Conservation (phyloP, 371 early-diverging fungal genomes). For the Apophysomyces ossiformis region DNA sequence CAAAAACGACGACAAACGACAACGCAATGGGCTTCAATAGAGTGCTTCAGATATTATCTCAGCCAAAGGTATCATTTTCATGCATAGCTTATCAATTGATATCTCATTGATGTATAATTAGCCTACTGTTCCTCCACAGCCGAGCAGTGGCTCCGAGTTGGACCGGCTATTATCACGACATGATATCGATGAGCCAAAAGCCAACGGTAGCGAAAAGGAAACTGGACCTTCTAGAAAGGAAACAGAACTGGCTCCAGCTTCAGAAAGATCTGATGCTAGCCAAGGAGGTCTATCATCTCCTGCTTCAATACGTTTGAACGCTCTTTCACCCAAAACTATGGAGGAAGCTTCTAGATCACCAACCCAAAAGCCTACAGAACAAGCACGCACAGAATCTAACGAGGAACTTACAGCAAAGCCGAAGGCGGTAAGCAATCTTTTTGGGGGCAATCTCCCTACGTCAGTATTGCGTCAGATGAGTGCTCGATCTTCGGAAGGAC, state of each 20-base stretch:
- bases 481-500: slow-evolving; percentile 51
- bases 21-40: slow-evolving; percentile 65
- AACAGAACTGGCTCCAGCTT: not conserved
- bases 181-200: slow-evolving; percentile 13
- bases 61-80: slow-evolving; percentile 39
- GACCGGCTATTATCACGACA: not conserved
- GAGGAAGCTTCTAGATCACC: slow-evolving; percentile 2
- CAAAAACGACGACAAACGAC: slow-evolving; percentile 31
- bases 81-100: not conserved
- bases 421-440: slow-evolving; percentile 46
- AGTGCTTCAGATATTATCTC: slow-evolving; percentile 64
- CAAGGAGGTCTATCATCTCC: slow-evolving; percentile 11
- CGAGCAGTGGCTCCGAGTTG: not conserved
- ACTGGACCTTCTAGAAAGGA: slow-evolving; percentile 2
- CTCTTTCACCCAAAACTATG: slow-evolving; percentile 8
- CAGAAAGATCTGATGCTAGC: not conserved
- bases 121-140: not conserved
- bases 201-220: not conserved
- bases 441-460: slow-evolving; percentile 69
- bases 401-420: slow-evolving; percentile 13
- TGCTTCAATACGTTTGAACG: not conserved
- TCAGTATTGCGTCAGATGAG: slow-evolving; percentile 71
- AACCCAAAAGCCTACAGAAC: slow-evolving; percentile 11
- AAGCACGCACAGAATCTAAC: not conserved
- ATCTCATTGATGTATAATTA: not conserved